Evolutionary conservation across 352 stramenopile species (phyloP).

Genomic region (Phytophthora rubi): DNA sequence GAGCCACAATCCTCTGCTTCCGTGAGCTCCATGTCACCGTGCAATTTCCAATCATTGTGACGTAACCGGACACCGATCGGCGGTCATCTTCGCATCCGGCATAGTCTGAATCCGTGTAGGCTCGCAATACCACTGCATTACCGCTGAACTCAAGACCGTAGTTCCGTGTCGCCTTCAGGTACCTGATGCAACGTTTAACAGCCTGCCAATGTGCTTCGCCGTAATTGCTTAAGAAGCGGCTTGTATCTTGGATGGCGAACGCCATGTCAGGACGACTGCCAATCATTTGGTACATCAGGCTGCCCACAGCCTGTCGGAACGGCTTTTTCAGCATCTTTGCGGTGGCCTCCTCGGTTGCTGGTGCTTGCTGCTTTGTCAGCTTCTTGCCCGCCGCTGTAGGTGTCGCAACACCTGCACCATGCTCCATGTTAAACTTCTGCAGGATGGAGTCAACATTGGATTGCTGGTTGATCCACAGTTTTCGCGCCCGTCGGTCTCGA

Average conservation of each 20-base stretch:
- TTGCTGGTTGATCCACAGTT: constrained; percentile 22
- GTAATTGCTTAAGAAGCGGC: constrained; percentile 7
- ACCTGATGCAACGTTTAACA: constrained; percentile 13
- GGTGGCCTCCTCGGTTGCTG: constrained; percentile 10
- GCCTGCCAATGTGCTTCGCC: constrained; percentile 14
- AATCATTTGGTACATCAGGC: constrained; percentile 34
- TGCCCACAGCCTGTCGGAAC: constrained; percentile 23
- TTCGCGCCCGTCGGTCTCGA: neutral
- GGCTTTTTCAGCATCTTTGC: constrained; percentile 13
- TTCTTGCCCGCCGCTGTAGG: constrained; percentile 6
- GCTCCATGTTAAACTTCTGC: constrained; percentile 25
- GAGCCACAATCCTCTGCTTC: constrained; percentile 20
- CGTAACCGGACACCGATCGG: constrained; percentile 11
- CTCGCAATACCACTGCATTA: neutral
- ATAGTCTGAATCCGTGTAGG: constrained; percentile 13
- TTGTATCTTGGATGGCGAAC: constrained; percentile 21
- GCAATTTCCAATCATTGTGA: constrained; percentile 24
- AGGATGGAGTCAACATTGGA: constrained; percentile 1
- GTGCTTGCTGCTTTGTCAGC: constrained; percentile 3
- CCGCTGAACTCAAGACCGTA: constrained; percentile 14
- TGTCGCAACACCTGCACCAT: neutral
- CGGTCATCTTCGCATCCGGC: constrained; percentile 6
- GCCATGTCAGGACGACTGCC: constrained; percentile 19
- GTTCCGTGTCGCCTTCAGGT: constrained; percentile 13
- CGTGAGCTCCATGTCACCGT: constrained; percentile 19